These are phyloP conservation scores for Oropetium thomaeum DNA, from an alignment of 176 grass and related monocot genomes.

Conservation along the genomic window DNA sequence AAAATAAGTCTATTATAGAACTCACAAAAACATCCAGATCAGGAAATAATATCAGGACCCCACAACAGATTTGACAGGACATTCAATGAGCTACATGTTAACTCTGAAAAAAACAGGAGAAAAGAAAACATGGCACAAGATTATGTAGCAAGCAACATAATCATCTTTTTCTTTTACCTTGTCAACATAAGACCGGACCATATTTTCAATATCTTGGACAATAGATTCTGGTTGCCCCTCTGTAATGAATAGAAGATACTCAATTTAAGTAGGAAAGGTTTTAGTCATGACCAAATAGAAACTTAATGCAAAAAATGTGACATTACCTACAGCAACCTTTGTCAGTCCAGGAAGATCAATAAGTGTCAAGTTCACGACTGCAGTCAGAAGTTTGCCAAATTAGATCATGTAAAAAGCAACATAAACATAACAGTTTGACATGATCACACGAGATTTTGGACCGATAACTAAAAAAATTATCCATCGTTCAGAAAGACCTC, in stretches of 20 bases:
- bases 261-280: neutral
- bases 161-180: constrained; percentile 54
- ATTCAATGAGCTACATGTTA: neutral
- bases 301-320: constrained; percentile 6
- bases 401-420: constrained; percentile 18
- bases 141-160: constrained; percentile 1
- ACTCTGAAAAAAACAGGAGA: neutral
- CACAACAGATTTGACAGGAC: neutral
- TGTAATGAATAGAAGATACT: constrained; percentile 39
- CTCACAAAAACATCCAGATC: neutral
- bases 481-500: neutral
- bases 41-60: neutral
- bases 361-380: constrained; percentile 99
- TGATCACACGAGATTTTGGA: neutral
- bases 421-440: constrained; percentile 7
- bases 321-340: constrained; percentile 96
- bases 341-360: constrained; percentile 99
- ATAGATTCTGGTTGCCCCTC: constrained; percentile 96
- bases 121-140: neutral
- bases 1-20: constrained; percentile 4
- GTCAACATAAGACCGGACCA: constrained; percentile 96
- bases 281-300: constrained; percentile 7
- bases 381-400: constrained; percentile 35
- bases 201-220: constrained; percentile 99
- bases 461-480: neutral